Evolutionary conservation across 148 eudicot species (phyloP).

Genomic region (Chenopodium album): DNA sequence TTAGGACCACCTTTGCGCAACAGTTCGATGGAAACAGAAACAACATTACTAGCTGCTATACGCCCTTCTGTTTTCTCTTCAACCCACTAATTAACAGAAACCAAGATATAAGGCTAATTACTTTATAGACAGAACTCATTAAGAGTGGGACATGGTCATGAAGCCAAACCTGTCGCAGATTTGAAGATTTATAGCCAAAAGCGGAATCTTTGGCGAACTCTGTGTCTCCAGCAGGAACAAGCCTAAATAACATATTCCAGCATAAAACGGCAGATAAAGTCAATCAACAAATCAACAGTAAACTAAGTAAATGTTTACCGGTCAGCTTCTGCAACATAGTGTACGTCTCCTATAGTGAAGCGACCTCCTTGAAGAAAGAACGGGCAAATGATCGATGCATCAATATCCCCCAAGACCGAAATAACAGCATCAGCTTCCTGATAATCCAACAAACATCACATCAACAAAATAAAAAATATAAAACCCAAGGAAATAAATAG

Average conservation of each 20-base stretch:
- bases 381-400: constrained; percentile 97
- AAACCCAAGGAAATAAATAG: not conserved
- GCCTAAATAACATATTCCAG: constrained; percentile 44
- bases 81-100: constrained; percentile 64
- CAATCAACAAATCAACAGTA: not conserved
- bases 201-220: constrained; percentile 97
- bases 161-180: constrained; percentile 78
- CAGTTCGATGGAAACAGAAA: constrained; percentile 78
- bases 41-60: constrained; percentile 61
- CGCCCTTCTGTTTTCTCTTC: constrained; percentile 93
- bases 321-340: constrained; percentile 92
- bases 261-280: not conserved
- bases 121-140: not conserved
- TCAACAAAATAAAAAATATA: constrained; percentile 9
- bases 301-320: constrained; percentile 36
- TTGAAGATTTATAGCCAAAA: constrained; percentile 93
- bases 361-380: constrained; percentile 99
- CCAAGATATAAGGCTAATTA: constrained; percentile 13
- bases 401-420: constrained; percentile 87
- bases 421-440: constrained; percentile 97
- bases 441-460: constrained; percentile 25
- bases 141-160: not conserved
- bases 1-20: constrained; percentile 83
- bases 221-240: constrained; percentile 96
- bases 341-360: constrained; percentile 80